phyloP scores from a whole-genome alignment of 352 stramenopile species.

The Phytophthora constricta region DNA sequence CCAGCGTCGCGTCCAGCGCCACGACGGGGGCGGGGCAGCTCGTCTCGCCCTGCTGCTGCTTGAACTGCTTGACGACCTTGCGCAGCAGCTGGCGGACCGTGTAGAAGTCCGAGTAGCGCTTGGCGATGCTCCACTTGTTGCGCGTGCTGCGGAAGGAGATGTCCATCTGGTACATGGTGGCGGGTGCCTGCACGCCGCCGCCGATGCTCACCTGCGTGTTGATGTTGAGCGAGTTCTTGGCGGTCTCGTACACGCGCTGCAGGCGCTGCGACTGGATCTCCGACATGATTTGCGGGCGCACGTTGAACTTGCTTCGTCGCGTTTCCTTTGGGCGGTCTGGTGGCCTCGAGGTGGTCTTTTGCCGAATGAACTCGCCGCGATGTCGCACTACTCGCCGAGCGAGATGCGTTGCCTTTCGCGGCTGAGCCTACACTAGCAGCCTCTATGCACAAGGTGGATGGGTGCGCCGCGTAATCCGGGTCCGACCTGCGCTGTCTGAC shows the following conservation, averaged over 20 bases:
- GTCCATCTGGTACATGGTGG: conserved; percentile 89
- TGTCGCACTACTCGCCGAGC: conserved; percentile 4
- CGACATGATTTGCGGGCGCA: conserved; percentile 40
- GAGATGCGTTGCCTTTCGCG: background rate
- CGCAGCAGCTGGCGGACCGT: conserved; percentile 63
- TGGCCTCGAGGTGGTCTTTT: conserved; percentile 20
- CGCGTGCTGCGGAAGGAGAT: conserved; percentile 85
- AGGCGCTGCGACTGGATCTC: conserved; percentile 71
- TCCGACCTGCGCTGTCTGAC: conserved; percentile 19
- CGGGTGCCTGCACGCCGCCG: conserved; percentile 49
- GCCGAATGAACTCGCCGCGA: conserved; percentile 24
- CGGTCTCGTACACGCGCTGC: conserved; percentile 75
- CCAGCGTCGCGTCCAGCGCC: conserved; percentile 60
- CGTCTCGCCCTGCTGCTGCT: conserved; percentile 34
- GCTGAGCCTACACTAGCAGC: conserved; percentile 8
- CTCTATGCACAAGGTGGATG: conserved; percentile 29
- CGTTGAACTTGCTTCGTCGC: conserved; percentile 8
- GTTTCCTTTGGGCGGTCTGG: conserved; percentile 7
- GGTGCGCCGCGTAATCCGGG: conserved; percentile 26
- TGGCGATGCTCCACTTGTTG: conserved; percentile 89
- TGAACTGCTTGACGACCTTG: conserved; percentile 76
- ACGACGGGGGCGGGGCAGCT: conserved; percentile 39
- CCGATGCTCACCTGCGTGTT: conserved; percentile 74
- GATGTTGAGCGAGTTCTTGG: conserved; percentile 84
- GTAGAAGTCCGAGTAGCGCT: conserved; percentile 90